Percentiles rank a stretch among this genome's conserved stretches.
These are phyloP conservation scores for Eucalyptus pauciflora DNA, from an alignment of 345 rosid genomes.

Conservation along the genomic window DNA sequence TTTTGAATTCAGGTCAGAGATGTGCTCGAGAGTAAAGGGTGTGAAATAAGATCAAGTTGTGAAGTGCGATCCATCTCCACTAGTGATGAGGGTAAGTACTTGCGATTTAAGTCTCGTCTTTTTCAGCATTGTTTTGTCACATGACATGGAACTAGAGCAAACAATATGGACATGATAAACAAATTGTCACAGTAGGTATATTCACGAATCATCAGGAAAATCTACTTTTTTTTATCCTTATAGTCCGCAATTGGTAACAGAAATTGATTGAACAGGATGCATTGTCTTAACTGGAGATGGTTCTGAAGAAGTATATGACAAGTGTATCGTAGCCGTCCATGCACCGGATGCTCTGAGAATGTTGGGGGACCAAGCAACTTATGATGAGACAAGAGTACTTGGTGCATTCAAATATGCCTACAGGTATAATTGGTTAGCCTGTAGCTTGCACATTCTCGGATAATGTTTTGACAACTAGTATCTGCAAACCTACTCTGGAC, in stretches of 20 bases:
- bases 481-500: background rate
- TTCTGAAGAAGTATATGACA: slow-evolving; percentile 22
- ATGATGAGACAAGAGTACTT: slow-evolving; percentile 57
- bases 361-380: slow-evolving; percentile 58
- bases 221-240: background rate
- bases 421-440: slow-evolving; percentile 26
- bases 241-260: background rate
- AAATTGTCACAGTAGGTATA: background rate
- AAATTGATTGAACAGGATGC: slow-evolving; percentile 20
- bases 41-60: slow-evolving; percentile 46
- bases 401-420: slow-evolving; percentile 82
- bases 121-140: background rate
- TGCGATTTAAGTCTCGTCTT: background rate
- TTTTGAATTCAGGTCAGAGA: slow-evolving; percentile 37
- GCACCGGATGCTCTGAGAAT: slow-evolving; percentile 69
- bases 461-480: background rate
- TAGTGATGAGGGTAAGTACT: slow-evolving; percentile 23
- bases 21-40: slow-evolving; percentile 49
- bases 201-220: background rate
- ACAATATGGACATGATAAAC: background rate
- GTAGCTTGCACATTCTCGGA: background rate
- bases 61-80: slow-evolving; percentile 40
- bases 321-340: slow-evolving; percentile 55
- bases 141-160: background rate
- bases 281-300: slow-evolving; percentile 36